Evolutionary conservation across 2,329 filamentous ascomycete genomes (phyloP), one percentile per base, ranked within the genome.

Genomic region (Sporothrix inflata): DNA sequence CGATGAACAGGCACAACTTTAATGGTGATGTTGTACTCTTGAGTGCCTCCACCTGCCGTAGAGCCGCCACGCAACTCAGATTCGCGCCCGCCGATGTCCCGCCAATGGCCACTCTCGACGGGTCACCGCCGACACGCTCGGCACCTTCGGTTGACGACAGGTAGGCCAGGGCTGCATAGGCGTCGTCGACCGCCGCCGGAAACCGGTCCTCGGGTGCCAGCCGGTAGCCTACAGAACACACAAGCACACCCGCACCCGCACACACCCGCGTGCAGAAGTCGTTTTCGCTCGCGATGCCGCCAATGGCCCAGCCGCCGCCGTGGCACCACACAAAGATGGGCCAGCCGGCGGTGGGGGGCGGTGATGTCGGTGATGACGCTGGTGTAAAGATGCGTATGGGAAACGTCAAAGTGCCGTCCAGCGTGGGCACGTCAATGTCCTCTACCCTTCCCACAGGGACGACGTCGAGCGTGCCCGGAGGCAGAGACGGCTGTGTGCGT

Each of bases 251-350:
- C 4, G 68, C 68, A 4, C 49, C 68, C 61, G 78, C 71, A 66
- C 80, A 82, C 9, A 79, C 72, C 66, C 77, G 77, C 4, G 78
- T 79, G 60, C 79, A 78, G 49, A 82, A 78, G 45, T 79, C 80
- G 11, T 78, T 79, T 9, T 81, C 80, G 69, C 77, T 81, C 7
- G 77, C 76, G 6, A 82, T 67, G 3, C 78, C 78, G 0, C 82
- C 82, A 69, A 81, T 77, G 4, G 79, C 81, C 81, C 81, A 83
- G 2, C 81, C 81, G 5, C 82, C 82, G 27, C 82, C 82, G 60
- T 83, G 82, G 30, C 79, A 80, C 82, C 81, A 83, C 9, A 83
- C 70, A n/a, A 82, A 76, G 5, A 77, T 76, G 2, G 81, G 81
- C 81, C 80, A 82, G 2, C 79, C 80, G 6, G 72, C 16, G 0